Evolutionary conservation across 2,329 filamentous ascomycete genomes (phyloP), one percentile per base, ranked within the genome.

Genomic region (Diaporthe velutina): DNA sequence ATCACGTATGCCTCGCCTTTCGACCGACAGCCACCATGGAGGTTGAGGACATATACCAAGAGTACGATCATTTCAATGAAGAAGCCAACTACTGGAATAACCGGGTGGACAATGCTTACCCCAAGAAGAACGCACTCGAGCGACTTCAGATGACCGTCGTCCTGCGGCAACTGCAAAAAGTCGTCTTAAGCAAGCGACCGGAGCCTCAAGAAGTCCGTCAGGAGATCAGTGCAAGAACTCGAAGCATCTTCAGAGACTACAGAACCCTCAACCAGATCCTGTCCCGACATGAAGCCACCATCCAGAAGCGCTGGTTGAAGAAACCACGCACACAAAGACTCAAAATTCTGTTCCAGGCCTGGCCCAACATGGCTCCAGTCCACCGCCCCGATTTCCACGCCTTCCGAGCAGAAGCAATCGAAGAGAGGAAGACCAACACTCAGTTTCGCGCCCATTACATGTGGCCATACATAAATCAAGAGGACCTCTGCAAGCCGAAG

Each of bases 391-490:
- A 55, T 15, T 33, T 55, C 13, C 52, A 33, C 3, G 52, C 52
- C 15, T 55, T 55, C 19, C 52, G 52, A 33, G 9, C 9, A 55
- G 52, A 55, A 33, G 25, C 15, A 3, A 55, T 33, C 13, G 28
- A 19, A 8, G 25, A 7, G 1, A 13, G 52, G 15, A 55, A 55
- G 28, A 33, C 28, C 2, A 12, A 19, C 12, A 55, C 52, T 2
- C 12, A 19, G 9, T 55, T 55, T 33, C 52, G 52, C 5, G 82
- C 85, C 10, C 73, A 81, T 13, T 90, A 82, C 75, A 79, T 89
- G 55, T 90, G 85, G 84, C 90, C 90, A 0, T 84, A 87, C 61
- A 86, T 92, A 79, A 92, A 92, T 77, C 82, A 88, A 58, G 88
- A 92, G 71, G 90, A 92, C 77, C 81, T 92, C 0, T 70, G 78